phyloP scores from a whole-genome alignment of 1,284 basidiomycete species.

The Tilletia indica region DNA sequence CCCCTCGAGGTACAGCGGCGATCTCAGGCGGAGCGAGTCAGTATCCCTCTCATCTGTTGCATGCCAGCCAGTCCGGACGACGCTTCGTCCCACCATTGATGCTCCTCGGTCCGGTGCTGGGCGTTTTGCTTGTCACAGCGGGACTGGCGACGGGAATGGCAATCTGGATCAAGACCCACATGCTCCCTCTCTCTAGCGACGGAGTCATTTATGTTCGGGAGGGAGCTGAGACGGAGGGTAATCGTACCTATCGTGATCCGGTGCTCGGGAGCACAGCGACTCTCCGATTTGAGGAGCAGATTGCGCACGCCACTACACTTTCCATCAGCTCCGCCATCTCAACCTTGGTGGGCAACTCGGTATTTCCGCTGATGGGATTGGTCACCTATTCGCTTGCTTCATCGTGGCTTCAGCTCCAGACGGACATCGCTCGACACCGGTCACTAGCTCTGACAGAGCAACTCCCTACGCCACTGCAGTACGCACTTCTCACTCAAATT shows the following conservation, averaged over 20 bases:
- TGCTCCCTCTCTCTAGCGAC: conserved; percentile 20
- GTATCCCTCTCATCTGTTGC: neutral
- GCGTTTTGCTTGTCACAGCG: conserved; percentile 22
- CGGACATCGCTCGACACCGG: neutral
- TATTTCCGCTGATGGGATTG: conserved; percentile 25
- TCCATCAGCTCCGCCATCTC: conserved; percentile 23
- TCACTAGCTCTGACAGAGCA: conserved; percentile 7
- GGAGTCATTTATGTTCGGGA: conserved; percentile 27
- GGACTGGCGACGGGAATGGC: conserved; percentile 24
- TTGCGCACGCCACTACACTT: conserved; percentile 24
- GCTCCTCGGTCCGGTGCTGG: conserved; percentile 21
- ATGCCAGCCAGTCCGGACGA: conserved; percentile 1
- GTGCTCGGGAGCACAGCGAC: conserved; percentile 7
- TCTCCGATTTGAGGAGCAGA: conserved; percentile 22
- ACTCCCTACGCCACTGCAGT: conserved; percentile 26
- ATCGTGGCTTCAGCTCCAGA: conserved; percentile 25
- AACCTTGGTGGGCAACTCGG: conserved; percentile 22
- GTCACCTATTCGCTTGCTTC: conserved; percentile 26
- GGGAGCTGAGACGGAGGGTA: conserved; percentile 23
- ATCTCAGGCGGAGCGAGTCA: neutral
- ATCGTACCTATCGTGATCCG: conserved; percentile 20
- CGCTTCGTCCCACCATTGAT: conserved; percentile 22
- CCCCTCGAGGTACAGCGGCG: neutral
- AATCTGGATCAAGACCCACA: conserved; percentile 23
- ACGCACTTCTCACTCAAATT: conserved; percentile 24